A percentile compares a stretch with the other conserved stretches of the same genome.
Evolutionary conservation across 257 asterid genomes (phyloP).

Genomic region (Galeopsis tetrahit): DNA sequence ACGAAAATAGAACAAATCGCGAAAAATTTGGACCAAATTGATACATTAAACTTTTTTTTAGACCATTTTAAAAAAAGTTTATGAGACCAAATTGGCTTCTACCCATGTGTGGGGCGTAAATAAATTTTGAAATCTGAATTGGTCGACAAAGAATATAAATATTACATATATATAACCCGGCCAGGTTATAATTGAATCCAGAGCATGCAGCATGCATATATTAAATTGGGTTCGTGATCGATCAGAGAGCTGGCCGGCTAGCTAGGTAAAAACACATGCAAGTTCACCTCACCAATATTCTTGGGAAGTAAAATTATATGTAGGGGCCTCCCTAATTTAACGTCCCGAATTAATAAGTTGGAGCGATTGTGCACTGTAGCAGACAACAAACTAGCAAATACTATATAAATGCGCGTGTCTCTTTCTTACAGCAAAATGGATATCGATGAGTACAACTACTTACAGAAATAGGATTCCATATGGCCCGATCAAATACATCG

Average conservation of each 20-base stretch:
- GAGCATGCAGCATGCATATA: too few relatives aligned
- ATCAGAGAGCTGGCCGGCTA: not conserved
- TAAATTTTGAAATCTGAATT: too few relatives aligned
- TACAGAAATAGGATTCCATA: not conserved
- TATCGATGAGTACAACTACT: not conserved
- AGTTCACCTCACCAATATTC: not conserved
- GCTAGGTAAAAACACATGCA: not conserved
- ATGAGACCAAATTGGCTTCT: too few relatives aligned
- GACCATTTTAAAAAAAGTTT: too few relatives aligned
- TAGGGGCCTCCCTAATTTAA: not conserved
- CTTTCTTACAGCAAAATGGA: constrained; percentile 8
- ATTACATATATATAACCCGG: too few relatives aligned
- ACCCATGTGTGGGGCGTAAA: too few relatives aligned
- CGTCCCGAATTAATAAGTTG: not conserved
- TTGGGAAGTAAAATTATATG: not conserved
- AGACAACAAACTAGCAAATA: constrained; percentile 19
- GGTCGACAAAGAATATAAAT: too few relatives aligned
- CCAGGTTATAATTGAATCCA: too few relatives aligned
- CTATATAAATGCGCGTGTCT: not conserved
- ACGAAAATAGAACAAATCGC: too few relatives aligned
- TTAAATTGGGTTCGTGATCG: not conserved
- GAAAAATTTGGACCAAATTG: too few relatives aligned
- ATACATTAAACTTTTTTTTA: too few relatives aligned
- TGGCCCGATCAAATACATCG: not conserved
- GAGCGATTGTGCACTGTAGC: not conserved